phyloP scores from a whole-genome alignment of 495 filamentous ascomycete genomes.

The Aspergillus cristatus region DNA sequence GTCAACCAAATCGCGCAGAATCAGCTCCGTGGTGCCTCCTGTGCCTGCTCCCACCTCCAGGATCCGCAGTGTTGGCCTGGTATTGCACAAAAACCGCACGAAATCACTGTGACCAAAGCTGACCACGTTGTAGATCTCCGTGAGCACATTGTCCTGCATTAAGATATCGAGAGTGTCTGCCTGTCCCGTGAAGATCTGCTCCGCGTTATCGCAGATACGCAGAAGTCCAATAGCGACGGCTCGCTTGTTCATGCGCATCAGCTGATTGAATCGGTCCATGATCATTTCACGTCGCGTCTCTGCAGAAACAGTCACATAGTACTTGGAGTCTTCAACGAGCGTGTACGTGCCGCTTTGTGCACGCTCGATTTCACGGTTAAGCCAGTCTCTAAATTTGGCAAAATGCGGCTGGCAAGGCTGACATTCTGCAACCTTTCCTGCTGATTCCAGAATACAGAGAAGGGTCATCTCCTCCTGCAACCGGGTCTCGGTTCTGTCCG shows the following conservation, averaged over 20 bases:
- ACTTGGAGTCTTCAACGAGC: neutral
- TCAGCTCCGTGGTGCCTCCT: slow-evolving; percentile 19
- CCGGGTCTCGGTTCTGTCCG: neutral
- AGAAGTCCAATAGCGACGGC: neutral
- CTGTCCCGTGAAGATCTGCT: slow-evolving; percentile 1
- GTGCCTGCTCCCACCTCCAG: slow-evolving; percentile 42
- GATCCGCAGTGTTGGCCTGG: slow-evolving; percentile 29
- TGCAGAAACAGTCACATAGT: neutral
- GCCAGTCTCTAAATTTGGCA: neutral
- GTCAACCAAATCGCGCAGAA: slow-evolving; percentile 18
- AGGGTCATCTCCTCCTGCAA: neutral
- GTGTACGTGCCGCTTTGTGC: neutral
- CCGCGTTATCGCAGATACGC: neutral
- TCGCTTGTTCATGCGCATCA: neutral
- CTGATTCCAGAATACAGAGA: slow-evolving; percentile 2
- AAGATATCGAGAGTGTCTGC: slow-evolving; percentile 19
- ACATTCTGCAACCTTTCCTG: neutral
- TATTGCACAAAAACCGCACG: slow-evolving; percentile 19
- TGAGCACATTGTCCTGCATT: slow-evolving; percentile 15
- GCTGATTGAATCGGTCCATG: neutral
- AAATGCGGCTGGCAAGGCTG: neutral
- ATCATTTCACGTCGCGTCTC: neutral
- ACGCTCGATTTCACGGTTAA: neutral
- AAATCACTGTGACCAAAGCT: slow-evolving; percentile 9
- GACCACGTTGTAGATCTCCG: slow-evolving; percentile 15